A percentile compares a stretch with the other conserved stretches of the same genome.
These are phyloP conservation scores for Chaetomium cochliodes DNA, from an alignment of 495 filamentous ascomycete species.

Conservation along the genomic window DNA sequence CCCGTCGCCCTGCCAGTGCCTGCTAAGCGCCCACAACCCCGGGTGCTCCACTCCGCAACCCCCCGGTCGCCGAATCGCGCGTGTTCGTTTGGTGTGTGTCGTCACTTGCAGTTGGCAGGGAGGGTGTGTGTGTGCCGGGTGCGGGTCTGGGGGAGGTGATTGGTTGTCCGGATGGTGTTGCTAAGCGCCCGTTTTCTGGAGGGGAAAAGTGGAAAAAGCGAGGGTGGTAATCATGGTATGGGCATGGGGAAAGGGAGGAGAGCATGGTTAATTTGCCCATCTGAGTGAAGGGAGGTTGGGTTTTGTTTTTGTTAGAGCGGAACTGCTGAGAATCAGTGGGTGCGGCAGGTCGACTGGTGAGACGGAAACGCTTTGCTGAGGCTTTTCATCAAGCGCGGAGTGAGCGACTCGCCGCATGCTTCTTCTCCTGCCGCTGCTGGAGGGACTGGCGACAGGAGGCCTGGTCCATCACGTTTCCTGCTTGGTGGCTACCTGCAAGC, in stretches of 20 bases:
- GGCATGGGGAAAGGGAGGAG: background rate
- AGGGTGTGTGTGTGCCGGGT: background rate
- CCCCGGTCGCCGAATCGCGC: background rate
- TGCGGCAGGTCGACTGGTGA: background rate
- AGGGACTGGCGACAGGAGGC: background rate
- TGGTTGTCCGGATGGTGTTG: background rate
- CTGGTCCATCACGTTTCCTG: conserved; percentile 1
- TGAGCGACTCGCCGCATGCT: background rate
- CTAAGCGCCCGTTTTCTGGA: background rate
- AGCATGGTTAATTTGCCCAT: background rate
- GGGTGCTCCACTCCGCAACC: background rate
- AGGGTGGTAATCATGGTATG: background rate
- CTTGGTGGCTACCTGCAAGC: background rate
- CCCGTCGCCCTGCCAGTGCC: background rate
- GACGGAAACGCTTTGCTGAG: background rate
- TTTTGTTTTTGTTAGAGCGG: no score
- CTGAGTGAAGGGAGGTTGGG: background rate
- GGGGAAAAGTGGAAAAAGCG: background rate
- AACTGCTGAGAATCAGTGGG: background rate
- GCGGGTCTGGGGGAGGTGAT: background rate
- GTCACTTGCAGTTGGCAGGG: conserved; percentile 16
- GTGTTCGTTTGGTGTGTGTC: conserved; percentile 2
- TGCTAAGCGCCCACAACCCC: conserved; percentile 18
- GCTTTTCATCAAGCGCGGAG: background rate
- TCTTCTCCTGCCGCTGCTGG: background rate